Conservation (phyloP, 768 basidiomycete species). For the Lepiota brunneoincarnata region DNA sequence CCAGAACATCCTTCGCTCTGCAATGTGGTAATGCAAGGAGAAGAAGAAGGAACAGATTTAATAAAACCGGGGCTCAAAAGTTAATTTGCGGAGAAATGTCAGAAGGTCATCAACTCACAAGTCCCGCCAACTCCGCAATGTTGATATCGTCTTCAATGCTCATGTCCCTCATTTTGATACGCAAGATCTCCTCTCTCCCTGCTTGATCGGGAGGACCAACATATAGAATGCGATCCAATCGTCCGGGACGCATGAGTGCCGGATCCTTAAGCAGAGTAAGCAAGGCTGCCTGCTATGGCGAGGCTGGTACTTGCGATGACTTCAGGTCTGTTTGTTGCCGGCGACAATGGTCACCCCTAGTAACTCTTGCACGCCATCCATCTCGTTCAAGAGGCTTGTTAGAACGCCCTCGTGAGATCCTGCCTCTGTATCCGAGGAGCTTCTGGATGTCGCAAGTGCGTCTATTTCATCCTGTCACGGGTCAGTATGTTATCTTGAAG, state of each 20-base stretch:
- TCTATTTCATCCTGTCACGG: slow-evolving; percentile 88
- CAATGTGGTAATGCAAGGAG: not conserved
- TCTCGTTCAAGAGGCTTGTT: slow-evolving; percentile 92
- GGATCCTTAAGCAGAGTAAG: slow-evolving; percentile 61
- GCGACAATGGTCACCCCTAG: slow-evolving; percentile 94
- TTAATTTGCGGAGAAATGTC: not conserved
- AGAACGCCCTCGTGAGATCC: slow-evolving; percentile 83
- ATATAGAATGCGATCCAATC: slow-evolving; percentile 91
- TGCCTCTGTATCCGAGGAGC: slow-evolving; percentile 52
- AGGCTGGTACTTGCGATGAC: slow-evolving; percentile 51
- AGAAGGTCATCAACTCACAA: slow-evolving; percentile 44
- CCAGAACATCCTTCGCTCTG: slow-evolving; percentile 96
- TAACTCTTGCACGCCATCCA: slow-evolving; percentile 97
- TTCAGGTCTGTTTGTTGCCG: slow-evolving; percentile 94
- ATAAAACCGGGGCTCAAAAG: not conserved
- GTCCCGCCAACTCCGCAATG: slow-evolving; percentile 58
- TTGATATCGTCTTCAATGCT: slow-evolving; percentile 71
- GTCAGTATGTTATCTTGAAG: not conserved
- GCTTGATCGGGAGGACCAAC: slow-evolving; percentile 86
- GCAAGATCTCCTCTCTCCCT: slow-evolving; percentile 83
- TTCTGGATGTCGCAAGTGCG: slow-evolving; percentile 81
- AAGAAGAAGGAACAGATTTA: not conserved
- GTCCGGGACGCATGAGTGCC: slow-evolving; percentile 91
- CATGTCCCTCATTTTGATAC: slow-evolving; percentile 78
- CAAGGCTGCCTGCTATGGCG: not conserved